Base-by-base conservation (phyloP, 2,329 filamentous ascomycete species). In the Truncatella angustata region DNA sequence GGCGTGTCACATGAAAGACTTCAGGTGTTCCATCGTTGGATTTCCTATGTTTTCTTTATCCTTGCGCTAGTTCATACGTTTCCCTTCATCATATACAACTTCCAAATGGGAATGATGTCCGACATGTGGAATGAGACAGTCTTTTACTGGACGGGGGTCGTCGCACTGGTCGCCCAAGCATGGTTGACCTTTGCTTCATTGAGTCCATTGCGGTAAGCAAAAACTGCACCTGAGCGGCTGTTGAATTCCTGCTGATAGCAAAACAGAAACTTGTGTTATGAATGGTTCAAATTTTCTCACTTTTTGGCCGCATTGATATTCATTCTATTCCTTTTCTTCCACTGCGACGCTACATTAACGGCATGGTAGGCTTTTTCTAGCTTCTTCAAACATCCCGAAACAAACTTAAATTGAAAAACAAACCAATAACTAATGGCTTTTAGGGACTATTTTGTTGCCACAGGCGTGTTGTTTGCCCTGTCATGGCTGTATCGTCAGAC, bases 401-500 rank as follows among this genome's bases (percentile, higher is more conserved):
- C n/a, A n/a, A n/a, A n/a, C n/a, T n/a, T n/a, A 20, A 32, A 42
- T 10, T 23, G 56, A 49, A 44, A n/a, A 12, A 6, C 12, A 24
- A 49, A 11, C 52, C 23, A 10, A 44, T 21, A n/a, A 1, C 37
- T 21, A 7, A 30, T 21, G 12, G 5, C 14, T 47, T 12, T 5
- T 28, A 76, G 78, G 78, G 77, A 85, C 66, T 85, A 85, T 61
- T 84, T 85, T 60, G 77, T 86, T 55, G 81, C 77, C 2, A 74
- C 77, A 0, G 80, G 68, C 7, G 72, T 75, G 0, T 58, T 85
- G 5, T 85, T 82, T 61, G 60, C 76, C 0, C 58, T 75, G 3
- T 76, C 70, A 35, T 75, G 74, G 54, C 56, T 76, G 6, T 76
- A 76, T 52, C 64, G 74, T 0, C 70, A 74, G 53, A 65, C 75